Conservation (phyloP, 352 stramenopile species). For the Phytophthora pluvialis region DNA sequence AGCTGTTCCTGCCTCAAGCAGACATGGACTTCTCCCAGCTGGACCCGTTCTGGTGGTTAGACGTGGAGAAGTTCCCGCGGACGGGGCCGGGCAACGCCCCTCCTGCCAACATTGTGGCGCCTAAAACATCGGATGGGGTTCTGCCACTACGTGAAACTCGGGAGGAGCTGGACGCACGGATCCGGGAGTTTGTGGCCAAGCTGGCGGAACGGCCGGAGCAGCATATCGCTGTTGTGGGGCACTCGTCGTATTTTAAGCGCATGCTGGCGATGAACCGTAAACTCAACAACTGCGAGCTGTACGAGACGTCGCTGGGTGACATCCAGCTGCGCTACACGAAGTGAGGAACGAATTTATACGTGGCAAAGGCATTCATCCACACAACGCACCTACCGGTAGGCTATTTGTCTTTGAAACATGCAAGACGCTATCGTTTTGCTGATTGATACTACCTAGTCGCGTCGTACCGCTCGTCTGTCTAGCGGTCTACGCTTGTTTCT, state of each 20-base stretch:
- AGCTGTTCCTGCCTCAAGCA: constrained; percentile 36
- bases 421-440: constrained; percentile 14
- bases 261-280: constrained; percentile 84
- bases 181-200: constrained; percentile 62
- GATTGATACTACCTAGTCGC: constrained; percentile 8
- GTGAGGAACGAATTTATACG: neutral
- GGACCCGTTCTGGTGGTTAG: constrained; percentile 72
- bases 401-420: constrained; percentile 2
- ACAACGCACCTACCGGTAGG: neutral
- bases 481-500: constrained; percentile 26
- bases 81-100: constrained; percentile 31
- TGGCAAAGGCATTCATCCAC: neutral
- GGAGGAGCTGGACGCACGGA: constrained; percentile 67
- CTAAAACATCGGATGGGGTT: constrained; percentile 54
- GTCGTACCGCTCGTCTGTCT: constrained; percentile 1
- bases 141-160: constrained; percentile 61
- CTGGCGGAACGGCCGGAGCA: constrained; percentile 62
- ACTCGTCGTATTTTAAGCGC: constrained; percentile 88
- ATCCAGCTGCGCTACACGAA: constrained; percentile 30
- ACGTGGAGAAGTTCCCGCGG: constrained; percentile 37
- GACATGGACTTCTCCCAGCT: constrained; percentile 57
- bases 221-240: constrained; percentile 82
- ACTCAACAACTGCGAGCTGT: constrained; percentile 84
- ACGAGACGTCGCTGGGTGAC: constrained; percentile 34
- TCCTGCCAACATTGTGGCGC: constrained; percentile 31